A percentile compares a stretch with the other conserved stretches of the same genome.
These are phyloP conservation scores for Themeda triandra DNA, from an alignment of 176 grass and related monocot genomes.

Conservation along the genomic window DNA sequence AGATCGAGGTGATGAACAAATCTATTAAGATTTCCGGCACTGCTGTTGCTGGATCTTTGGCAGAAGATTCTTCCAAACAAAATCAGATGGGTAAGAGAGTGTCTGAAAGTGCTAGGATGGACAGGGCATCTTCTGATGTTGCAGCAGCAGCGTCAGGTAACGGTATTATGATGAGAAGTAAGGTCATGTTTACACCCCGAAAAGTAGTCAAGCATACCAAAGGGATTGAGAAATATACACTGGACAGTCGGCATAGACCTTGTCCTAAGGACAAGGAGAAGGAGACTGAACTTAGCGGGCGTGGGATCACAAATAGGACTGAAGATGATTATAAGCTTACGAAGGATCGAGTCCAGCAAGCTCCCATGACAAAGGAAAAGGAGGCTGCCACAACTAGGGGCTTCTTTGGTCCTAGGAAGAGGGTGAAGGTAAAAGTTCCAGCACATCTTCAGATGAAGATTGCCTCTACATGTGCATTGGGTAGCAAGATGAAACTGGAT, in stretches of 20 bases:
- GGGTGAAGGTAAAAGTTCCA: constrained; percentile 26
- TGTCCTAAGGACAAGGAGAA: background rate
- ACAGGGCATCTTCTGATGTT: background rate
- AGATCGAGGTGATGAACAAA: background rate
- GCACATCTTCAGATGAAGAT: background rate
- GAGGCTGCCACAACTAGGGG: background rate
- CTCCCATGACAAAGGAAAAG: constrained; percentile 12
- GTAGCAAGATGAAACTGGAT: constrained; percentile 21
- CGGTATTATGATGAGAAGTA: background rate
- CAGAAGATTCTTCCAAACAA: constrained; percentile 2
- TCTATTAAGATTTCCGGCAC: background rate
- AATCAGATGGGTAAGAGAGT: background rate
- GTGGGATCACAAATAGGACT: background rate
- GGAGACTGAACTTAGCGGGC: background rate
- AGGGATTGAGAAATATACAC: constrained; percentile 2
- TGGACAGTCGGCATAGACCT: constrained; percentile 14
- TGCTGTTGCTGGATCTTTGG: background rate
- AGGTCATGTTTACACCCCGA: background rate
- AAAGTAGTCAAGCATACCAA: background rate
- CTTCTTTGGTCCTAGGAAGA: constrained; percentile 15
- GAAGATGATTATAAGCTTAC: background rate
- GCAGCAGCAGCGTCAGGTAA: background rate
- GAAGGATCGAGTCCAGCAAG: background rate
- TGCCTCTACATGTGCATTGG: background rate
- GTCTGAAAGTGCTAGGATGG: constrained; percentile 10